Evolutionary conservation across 1,284 basidiomycete genomes (phyloP).

Genomic region (Porogramme epimiltina): DNA sequence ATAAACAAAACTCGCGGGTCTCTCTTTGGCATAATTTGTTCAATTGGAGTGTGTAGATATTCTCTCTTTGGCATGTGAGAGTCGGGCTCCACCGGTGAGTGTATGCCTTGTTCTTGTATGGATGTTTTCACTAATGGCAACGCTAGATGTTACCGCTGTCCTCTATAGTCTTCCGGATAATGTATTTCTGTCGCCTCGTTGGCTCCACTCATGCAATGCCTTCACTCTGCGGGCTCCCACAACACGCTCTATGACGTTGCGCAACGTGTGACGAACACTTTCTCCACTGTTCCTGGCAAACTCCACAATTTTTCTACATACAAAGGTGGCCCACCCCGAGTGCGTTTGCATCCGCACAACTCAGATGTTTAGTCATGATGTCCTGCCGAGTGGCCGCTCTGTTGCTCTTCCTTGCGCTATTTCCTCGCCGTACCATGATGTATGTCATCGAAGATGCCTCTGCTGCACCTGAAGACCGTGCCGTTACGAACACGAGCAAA

Average conservation of each 20-base stretch:
- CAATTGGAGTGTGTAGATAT: too few relatives aligned
- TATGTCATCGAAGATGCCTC: background rate
- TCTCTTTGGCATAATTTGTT: too few relatives aligned
- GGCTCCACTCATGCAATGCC: conserved; percentile 3
- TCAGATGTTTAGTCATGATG: conserved; percentile 10
- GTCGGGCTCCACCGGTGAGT: too few relatives aligned
- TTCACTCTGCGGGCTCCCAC: too few relatives aligned
- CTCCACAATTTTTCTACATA: background rate
- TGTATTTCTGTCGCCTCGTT: background rate
- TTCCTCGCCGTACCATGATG: conserved; percentile 5
- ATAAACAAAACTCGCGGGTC: too few relatives aligned
- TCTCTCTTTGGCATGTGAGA: too few relatives aligned
- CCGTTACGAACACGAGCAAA: conserved; percentile 18
- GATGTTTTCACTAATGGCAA: too few relatives aligned
- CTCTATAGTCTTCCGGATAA: too few relatives aligned
- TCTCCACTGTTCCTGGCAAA: conserved; percentile 1
- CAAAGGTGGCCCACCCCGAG: background rate
- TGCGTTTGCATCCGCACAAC: background rate
- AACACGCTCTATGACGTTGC: too few relatives aligned
- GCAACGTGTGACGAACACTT: background rate
- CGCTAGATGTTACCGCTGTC: too few relatives aligned
- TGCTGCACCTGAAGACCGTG: background rate
- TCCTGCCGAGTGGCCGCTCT: conserved; percentile 9
- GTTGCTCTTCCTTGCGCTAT: conserved; percentile 12
- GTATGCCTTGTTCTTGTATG: too few relatives aligned